A percentile compares a stretch with the other conserved stretches of the same genome.
These are phyloP conservation scores for Cyberlindnera saturnus DNA, from an alignment of 805 yeast species.

Conservation along the genomic window DNA sequence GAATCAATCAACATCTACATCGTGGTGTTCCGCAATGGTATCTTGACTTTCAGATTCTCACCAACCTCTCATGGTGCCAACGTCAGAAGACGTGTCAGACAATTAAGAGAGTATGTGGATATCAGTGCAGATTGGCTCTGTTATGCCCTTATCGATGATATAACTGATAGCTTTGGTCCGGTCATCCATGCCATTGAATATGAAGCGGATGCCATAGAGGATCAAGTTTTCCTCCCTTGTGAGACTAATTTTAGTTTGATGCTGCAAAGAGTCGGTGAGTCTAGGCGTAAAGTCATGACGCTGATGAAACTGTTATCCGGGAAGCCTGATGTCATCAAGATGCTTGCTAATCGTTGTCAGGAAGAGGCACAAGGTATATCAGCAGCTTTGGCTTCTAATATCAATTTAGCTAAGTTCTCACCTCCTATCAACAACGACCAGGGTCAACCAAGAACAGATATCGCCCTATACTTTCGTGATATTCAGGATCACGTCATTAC, in stretches of 20 bases:
- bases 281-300: slow-evolving; percentile 89
- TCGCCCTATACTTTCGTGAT: slow-evolving; percentile 88
- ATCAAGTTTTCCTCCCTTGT: slow-evolving; percentile 74
- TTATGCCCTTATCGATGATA: slow-evolving; percentile 77
- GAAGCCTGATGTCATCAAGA: slow-evolving; percentile 92
- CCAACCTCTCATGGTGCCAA: slow-evolving; percentile 93
- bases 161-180: slow-evolving; percentile 80
- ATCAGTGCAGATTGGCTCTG: slow-evolving; percentile 80
- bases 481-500: slow-evolving; percentile 96
- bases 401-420: slow-evolving; percentile 32
- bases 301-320: slow-evolving; percentile 83
- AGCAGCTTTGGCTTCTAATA: slow-evolving; percentile 33
- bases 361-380: slow-evolving; percentile 47
- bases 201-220: slow-evolving; percentile 76
- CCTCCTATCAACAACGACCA: slow-evolving; percentile 14
- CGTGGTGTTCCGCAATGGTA: slow-evolving; percentile 86
- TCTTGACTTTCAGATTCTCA: slow-evolving; percentile 85
- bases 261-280: slow-evolving; percentile 80
- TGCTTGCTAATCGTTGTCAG: slow-evolving; percentile 93
- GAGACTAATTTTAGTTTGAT: slow-evolving; percentile 69
- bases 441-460: slow-evolving; percentile 78
- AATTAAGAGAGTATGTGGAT: slow-evolving; percentile 68
- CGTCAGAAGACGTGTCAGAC: slow-evolving; percentile 78
- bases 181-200: slow-evolving; percentile 71
- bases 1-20: slow-evolving; percentile 79